Evolutionary conservation across 192 early-diverging fungal genomes (phyloP), one percentile per base, ranked within the genome.

Genomic region (Geranomyces michiganensis): DNA sequence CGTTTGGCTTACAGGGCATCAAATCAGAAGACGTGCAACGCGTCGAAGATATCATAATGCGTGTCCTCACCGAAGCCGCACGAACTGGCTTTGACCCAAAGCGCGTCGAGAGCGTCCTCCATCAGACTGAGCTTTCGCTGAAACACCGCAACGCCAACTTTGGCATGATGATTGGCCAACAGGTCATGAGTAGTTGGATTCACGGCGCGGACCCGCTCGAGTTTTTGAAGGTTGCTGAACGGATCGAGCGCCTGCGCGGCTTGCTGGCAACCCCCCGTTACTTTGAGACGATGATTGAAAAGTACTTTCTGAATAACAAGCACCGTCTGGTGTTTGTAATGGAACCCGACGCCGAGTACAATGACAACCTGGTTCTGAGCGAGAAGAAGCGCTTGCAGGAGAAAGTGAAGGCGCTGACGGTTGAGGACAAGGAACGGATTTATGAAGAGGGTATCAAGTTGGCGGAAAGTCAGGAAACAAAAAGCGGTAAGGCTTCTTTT

Each of bases 1-100:
- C 92, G 0, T 87, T 98, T 67, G 96, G 96, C 5, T 73, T 98
- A 55, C 94, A 96, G 68, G 96, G 96, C 5, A 90, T 96, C 59
- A 79, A 80, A 33, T 65, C 83, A 1, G 83, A 84, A 21, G 91
- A 96, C 74, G 83, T 91, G 21, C 61, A 80, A 4, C 75, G 68
- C 74, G 86, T 94, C 17, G 89, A 96, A 75, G 72, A 86, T 19
- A 88, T 80, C 0, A 90, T 98, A 30, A 76, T 73, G 46, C 76
- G 85, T 43, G 91, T 93, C 8, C 82, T 98, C 43, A 79, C 89
- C 3, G 66, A 85, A 26, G 89, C 87, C 15, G 80, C 83, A 21
- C 72, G 83, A 56, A 81, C 89, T n/a, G 96, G 95, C 12, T 94
- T 96, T 64, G 89, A 91, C 68, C 76, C 80, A 19, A 81, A 86